Evolutionary conservation across 192 early-diverging fungal genomes (phyloP).

Genomic region (Phlyctochytrium bullatum): DNA sequence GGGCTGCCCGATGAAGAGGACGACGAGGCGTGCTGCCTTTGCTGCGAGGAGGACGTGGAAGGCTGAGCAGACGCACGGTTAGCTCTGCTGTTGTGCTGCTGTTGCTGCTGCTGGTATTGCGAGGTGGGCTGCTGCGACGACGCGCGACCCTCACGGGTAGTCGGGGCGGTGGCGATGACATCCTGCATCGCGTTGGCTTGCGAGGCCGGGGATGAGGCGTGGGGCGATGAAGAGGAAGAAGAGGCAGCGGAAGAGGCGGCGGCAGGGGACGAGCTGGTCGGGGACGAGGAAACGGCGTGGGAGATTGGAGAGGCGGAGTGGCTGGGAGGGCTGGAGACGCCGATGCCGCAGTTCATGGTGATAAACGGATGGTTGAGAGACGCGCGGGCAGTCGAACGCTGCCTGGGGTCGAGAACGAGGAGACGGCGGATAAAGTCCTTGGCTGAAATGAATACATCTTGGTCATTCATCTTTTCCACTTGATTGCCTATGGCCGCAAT

Average conservation of each 20-base stretch:
- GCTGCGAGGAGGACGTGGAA: too few relatives aligned
- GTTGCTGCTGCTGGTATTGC: background rate
- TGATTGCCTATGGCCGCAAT: background rate
- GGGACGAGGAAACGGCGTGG: too few relatives aligned
- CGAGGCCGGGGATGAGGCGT: background rate
- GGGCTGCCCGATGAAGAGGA: background rate
- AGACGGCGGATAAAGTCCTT: slow-evolving; percentile 57
- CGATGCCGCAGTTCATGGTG: slow-evolving; percentile 52
- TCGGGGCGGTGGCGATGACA: too few relatives aligned
- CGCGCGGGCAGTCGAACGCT: slow-evolving; percentile 45
- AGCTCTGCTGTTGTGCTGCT: background rate
- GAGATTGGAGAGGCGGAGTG: background rate
- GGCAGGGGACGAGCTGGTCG: slow-evolving; percentile 6
- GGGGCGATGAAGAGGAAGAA: slow-evolving; percentile 2
- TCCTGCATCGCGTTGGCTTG: too few relatives aligned
- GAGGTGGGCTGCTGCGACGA: too few relatives aligned
- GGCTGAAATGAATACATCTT: slow-evolving; percentile 33
- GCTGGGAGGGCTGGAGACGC: slow-evolving; percentile 2
- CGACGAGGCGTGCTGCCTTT: slow-evolving; percentile 1
- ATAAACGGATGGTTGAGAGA: slow-evolving; percentile 51
- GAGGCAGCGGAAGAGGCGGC: slow-evolving; percentile 8
- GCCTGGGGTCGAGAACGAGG: slow-evolving; percentile 52
- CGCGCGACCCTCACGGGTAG: too few relatives aligned
- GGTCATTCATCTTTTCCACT: too few relatives aligned
- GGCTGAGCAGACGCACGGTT: background rate